Conservation (phyloP, 2,329 filamentous ascomycete species). For the Capronia americana region DNA sequence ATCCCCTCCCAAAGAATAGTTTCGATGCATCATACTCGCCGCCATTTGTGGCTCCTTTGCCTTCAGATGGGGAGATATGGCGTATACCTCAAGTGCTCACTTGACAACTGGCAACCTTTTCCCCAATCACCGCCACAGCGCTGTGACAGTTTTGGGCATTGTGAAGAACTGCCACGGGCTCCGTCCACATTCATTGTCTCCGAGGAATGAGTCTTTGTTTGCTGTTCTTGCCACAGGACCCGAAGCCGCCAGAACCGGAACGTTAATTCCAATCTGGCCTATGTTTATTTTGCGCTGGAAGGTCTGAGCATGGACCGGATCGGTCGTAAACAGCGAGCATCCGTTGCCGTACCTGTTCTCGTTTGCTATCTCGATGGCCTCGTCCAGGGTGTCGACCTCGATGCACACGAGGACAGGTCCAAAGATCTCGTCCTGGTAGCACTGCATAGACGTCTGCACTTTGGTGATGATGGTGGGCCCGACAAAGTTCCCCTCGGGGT, state of each 20-base stretch:
- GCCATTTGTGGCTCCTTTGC: too few species aligned
- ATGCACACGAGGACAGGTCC: constrained; percentile 68
- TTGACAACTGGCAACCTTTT: too few species aligned
- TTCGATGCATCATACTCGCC: too few species aligned
- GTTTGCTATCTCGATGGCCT: constrained; percentile 56
- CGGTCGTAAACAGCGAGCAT: constrained; percentile 46
- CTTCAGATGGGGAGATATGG: too few species aligned
- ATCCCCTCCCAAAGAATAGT: too few species aligned
- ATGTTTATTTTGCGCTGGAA: constrained; percentile 46
- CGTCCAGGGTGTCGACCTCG: constrained; percentile 68
- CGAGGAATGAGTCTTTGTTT: constrained; percentile 43
- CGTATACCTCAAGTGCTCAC: too few species aligned
- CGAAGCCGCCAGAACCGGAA: constrained; percentile 42
- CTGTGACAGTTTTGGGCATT: constrained; percentile 23
- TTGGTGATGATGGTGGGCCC: constrained; percentile 69
- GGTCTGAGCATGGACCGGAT: constrained; percentile 42
- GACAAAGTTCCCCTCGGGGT: constrained; percentile 68
- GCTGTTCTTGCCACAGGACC: constrained; percentile 40
- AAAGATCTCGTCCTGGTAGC: constrained; percentile 67
- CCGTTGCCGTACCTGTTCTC: constrained; percentile 46
- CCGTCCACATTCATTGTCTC: constrained; percentile 30
- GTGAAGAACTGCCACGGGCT: constrained; percentile 22
- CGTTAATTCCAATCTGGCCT: constrained; percentile 44
- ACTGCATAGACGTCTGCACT: constrained; percentile 63
- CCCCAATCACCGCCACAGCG: constrained; percentile 19